Evolutionary conservation across 352 stramenopile species (phyloP), one percentile per base, ranked within the genome.

Genomic region (Phytophthora rubi): DNA sequence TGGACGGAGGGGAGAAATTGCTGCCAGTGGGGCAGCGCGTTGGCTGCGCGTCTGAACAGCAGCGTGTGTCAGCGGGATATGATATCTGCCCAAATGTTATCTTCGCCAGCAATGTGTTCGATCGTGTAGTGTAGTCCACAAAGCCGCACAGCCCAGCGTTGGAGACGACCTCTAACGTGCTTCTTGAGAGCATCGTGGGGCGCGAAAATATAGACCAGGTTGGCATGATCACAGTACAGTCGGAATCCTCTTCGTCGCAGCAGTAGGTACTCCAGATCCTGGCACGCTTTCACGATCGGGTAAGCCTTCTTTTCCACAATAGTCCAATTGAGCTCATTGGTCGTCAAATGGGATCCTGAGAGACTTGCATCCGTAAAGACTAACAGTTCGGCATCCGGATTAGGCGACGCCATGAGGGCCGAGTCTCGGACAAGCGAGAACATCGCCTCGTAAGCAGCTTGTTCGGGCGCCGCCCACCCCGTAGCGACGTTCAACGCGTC

Each of bases 51-150:
- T 65, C 28, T 61, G 30, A 8, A 65, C 64, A 3, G 49, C 56
- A 21, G 63, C 1, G 42, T 16, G 16, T 61, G 56, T 18, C 56
- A 71, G 1, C 56, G n/a, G 1, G 56, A 71, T 0, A 66, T 32
- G 26, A 71, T 66, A 9, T 71, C 35, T 0, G 48, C 49, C 47
- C 55, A 65, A 6, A 70, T 0, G 9, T 70, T 70, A 8, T 65
- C 16, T 4, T 51, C 23, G 1, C 64, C 65, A 0, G 42, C n/a
- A 15, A 68, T 68, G 30, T 73, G 69, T 9, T 73, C 53, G 13
- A 76, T 78, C 0, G 45, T 26, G 32, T 81, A 78, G 32, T 52
- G 65, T 0, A 69, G 39, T 0, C 42, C 60, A 30, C 28, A 53
- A 3, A 75, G 33, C 0, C 45, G 39, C 37, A 68, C 63, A 0